Evolutionary conservation across 306 rosid genomes (phyloP).

Genomic region (Dicorynia guianensis): DNA sequence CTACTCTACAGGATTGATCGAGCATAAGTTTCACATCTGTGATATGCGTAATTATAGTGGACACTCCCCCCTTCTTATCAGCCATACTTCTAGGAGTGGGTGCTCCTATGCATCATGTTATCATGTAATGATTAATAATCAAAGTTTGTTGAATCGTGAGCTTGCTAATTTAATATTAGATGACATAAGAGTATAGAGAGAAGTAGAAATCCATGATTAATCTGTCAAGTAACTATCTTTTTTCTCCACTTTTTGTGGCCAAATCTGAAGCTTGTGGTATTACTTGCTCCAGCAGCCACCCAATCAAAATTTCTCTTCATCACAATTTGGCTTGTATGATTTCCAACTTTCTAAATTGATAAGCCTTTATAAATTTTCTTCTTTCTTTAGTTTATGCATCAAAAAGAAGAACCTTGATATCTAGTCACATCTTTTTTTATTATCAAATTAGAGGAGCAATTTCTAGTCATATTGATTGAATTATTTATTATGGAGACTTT

Average conservation of each 20-base stretch:
- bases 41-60: no score
- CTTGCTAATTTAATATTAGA: neutral
- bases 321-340: constrained; percentile 13
- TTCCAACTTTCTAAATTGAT: constrained; percentile 9
- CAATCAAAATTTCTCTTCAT: constrained; percentile 2
- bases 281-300: constrained; percentile 13
- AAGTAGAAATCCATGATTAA: no score
- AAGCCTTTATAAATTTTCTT: constrained; percentile 5
- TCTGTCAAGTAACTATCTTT: neutral
- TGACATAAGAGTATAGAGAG: neutral
- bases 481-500: neutral
- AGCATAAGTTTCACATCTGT: no score
- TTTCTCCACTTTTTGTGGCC: neutral
- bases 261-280: neutral
- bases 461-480: neutral
- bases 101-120: neutral
- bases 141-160: no score
- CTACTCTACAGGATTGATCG: no score
- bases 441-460: neutral
- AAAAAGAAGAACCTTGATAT: constrained; percentile 2
- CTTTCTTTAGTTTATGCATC: neutral
- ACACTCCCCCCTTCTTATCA: no score
- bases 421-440: neutral
- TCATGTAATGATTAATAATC: constrained; percentile 16
- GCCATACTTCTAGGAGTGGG: no score